Percentiles rank a stretch among this genome's conserved stretches.
These are phyloP conservation scores for Protomyces macrosporus DNA, from an alignment of 1,139 yeast genomes.

Conservation along the genomic window DNA sequence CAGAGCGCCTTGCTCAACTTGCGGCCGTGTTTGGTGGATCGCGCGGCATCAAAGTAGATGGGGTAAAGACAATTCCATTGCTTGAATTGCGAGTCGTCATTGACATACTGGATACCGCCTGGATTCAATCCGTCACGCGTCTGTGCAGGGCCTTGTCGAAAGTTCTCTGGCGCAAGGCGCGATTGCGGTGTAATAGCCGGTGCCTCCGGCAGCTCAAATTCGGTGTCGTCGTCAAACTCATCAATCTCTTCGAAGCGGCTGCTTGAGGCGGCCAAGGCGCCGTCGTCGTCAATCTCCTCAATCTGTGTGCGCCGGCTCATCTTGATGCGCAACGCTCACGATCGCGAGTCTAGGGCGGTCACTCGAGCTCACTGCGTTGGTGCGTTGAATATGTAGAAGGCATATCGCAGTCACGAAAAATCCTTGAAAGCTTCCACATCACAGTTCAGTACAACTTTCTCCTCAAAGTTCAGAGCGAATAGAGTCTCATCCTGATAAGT, in stretches of 20 bases:
- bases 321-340: not conserved
- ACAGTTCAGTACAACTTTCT: too few species aligned
- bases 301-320: constrained; percentile 22
- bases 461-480: too few species aligned
- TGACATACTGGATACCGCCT: constrained; percentile 13
- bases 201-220: constrained; percentile 19
- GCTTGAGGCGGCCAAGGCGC: not conserved
- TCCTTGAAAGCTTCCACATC: not conserved
- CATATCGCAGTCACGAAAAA: not conserved
- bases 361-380: too few species aligned
- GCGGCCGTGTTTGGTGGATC: constrained; percentile 78
- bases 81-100: constrained; percentile 25
- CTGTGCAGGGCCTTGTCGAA: not conserved
- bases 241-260: constrained; percentile 21
- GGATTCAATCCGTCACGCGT: constrained; percentile 9
- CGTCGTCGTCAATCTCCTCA: constrained; percentile 25
- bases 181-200: constrained; percentile 4
- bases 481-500: too few species aligned
- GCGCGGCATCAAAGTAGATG: constrained; percentile 76
- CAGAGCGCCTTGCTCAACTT: constrained; percentile 63
- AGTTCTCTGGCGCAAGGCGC: not conserved
- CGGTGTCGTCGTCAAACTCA: constrained; percentile 25
- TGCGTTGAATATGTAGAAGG: not conserved
- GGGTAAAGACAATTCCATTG: constrained; percentile 54
- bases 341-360: not conserved